A percentile compares a stretch with the other conserved stretches of the same genome.
Conservation (phyloP, 768 basidiomycete genomes). For the Candolleomyces aberdarensis region DNA sequence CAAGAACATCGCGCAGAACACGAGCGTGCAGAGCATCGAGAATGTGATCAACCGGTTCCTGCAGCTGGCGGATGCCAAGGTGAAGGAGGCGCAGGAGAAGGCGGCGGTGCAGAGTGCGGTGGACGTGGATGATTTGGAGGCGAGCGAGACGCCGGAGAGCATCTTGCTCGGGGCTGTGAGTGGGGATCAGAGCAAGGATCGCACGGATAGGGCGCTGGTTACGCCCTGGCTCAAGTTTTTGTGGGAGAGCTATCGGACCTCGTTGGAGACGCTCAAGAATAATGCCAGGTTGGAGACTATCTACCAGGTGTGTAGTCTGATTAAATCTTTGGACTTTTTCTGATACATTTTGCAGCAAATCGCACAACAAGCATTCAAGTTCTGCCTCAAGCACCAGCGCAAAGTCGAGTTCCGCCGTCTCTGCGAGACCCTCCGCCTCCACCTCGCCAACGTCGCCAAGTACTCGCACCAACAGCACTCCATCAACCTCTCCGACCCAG, state of each 20-base stretch:
- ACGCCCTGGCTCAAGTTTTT: slow-evolving; percentile 97
- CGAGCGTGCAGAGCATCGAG: slow-evolving; percentile 88
- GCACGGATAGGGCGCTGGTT: slow-evolving; percentile 91
- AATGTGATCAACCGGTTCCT: slow-evolving; percentile 86
- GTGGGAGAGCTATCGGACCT: slow-evolving; percentile 98
- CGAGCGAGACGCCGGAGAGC: slow-evolving; percentile 91
- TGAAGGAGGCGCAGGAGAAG: slow-evolving; percentile 83
- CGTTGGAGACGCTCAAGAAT: slow-evolving; percentile 93
- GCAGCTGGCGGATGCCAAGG: slow-evolving; percentile 74
- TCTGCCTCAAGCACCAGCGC: slow-evolving; percentile 89
- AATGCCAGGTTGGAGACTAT: slow-evolving; percentile 89
- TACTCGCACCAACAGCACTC: slow-evolving; percentile 92
- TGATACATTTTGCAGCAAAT: slow-evolving; percentile 58
- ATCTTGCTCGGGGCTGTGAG: slow-evolving; percentile 89
- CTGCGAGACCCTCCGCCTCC: slow-evolving; percentile 93
- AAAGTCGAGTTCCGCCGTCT: slow-evolving; percentile 97
- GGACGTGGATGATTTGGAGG: slow-evolving; percentile 94
- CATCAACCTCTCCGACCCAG: slow-evolving; percentile 93
- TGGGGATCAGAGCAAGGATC: slow-evolving; percentile 86
- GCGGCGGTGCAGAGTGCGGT: slow-evolving; percentile 72
- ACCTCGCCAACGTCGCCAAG: slow-evolving; percentile 91
- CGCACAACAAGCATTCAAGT: slow-evolving; percentile 95
- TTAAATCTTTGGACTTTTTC: not conserved
- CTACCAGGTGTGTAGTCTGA: slow-evolving; percentile 71
- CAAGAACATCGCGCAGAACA: slow-evolving; percentile 97